Evolutionary conservation across 1,284 basidiomycete species (phyloP).

Genomic region (Ganoderma sinense): DNA sequence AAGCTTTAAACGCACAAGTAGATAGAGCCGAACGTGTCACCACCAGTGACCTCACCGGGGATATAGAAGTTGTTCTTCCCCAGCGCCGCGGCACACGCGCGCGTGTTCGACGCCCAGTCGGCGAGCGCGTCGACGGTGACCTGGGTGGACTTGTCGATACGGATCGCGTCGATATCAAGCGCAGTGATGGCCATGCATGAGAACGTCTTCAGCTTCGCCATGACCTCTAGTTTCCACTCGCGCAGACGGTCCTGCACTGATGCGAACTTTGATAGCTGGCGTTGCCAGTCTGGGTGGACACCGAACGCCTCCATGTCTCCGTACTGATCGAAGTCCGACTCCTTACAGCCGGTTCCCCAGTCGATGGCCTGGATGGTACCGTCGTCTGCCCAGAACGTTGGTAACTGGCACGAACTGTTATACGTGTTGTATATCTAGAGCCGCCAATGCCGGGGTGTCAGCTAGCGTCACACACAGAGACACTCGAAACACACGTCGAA

Average conservation of each 20-base stretch:
- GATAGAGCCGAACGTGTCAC: constrained; percentile 86
- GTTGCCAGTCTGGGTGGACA: constrained; percentile 93
- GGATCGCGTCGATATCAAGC: constrained; percentile 90
- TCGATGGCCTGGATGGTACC: constrained; percentile 68
- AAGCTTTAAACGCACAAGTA: constrained; percentile 69
- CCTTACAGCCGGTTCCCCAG: constrained; percentile 70
- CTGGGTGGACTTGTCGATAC: constrained; percentile 94
- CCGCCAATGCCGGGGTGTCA: not conserved
- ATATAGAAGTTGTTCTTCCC: constrained; percentile 91
- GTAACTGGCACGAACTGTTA: constrained; percentile 78
- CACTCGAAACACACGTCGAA: constrained; percentile 60
- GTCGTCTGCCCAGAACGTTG: constrained; percentile 81
- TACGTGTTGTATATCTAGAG: constrained; percentile 69
- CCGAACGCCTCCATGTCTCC: constrained; percentile 96
- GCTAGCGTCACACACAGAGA: no score
- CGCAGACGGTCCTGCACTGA: constrained; percentile 93
- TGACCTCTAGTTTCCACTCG: constrained; percentile 84
- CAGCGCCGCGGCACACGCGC: constrained; percentile 73
- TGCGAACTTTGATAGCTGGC: constrained; percentile 92
- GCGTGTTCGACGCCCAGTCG: constrained; percentile 76
- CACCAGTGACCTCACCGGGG: constrained; percentile 93
- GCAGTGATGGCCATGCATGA: constrained; percentile 87
- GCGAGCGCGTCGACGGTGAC: constrained; percentile 85
- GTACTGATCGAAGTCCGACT: constrained; percentile 91
- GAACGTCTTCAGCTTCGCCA: constrained; percentile 79